These are phyloP conservation scores for Hypsizygus marmoreus DNA, from an alignment of 768 basidiomycete species.

Conservation along the genomic window DNA sequence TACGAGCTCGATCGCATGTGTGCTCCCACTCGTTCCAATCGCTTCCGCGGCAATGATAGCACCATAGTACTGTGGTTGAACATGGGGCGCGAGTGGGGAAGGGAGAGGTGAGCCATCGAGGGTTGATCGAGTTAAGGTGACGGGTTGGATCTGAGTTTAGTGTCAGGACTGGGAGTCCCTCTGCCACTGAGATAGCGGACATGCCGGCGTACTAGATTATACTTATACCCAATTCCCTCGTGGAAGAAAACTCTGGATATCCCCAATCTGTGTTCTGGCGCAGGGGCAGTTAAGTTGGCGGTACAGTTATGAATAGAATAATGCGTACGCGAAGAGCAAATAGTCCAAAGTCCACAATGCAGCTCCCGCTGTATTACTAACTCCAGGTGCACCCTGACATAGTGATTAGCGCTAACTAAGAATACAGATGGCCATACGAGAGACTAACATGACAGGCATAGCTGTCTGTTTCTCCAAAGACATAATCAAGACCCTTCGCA, in stretches of 20 bases:
- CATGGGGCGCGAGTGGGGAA: constrained; percentile 53
- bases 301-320: not conserved
- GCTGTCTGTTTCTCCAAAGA: constrained; percentile 67
- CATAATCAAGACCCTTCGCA: constrained; percentile 49
- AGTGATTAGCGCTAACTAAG: not conserved
- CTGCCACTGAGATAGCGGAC: too few relatives aligned
- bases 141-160: constrained; percentile 68
- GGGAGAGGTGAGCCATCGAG: constrained; percentile 53
- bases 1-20: constrained; percentile 47
- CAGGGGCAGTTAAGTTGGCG: not conserved
- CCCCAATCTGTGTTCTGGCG: constrained; percentile 34
- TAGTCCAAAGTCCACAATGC: constrained; percentile 63
- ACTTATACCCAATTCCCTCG: constrained; percentile 71
- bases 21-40: constrained; percentile 46
- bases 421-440: not conserved
- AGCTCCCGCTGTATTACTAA: constrained; percentile 58
- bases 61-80: constrained; percentile 69
- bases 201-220: constrained; percentile 60
- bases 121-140: constrained; percentile 56
- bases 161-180: too few relatives aligned
- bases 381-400: constrained; percentile 40
- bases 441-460: constrained; percentile 42
- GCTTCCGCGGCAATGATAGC: constrained; percentile 62
- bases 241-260: constrained; percentile 63
- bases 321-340: constrained; percentile 42